Percentiles rank a stretch among this genome's conserved stretches.
phyloP scores from a whole-genome alignment of 208 protist genomes.

The Spongospora subterranea region DNA sequence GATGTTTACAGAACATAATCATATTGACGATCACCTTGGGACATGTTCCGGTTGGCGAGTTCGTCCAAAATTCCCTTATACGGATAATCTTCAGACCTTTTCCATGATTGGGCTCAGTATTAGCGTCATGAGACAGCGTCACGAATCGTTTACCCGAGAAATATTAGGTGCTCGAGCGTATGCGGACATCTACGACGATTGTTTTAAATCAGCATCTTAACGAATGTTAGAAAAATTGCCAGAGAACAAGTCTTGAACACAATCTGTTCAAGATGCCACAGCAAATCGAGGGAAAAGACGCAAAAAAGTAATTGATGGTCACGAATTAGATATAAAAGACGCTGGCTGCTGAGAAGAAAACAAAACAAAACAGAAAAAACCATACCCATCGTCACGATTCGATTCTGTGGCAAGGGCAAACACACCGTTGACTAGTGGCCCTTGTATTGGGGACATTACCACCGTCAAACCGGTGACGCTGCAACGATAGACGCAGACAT shows the following conservation, averaged over 20 bases:
- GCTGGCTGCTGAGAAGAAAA: background rate
- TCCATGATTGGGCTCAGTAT: background rate
- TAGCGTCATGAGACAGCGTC: background rate
- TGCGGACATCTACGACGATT: constrained; percentile 33
- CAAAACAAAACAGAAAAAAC: background rate
- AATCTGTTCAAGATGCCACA: background rate
- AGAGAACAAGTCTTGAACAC: background rate
- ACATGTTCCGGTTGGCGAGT: constrained; percentile 76
- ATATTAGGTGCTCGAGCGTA: constrained; percentile 72
- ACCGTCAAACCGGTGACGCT: background rate
- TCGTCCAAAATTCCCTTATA: constrained; percentile 80
- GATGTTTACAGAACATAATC: constrained; percentile 41
- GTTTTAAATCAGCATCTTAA: background rate
- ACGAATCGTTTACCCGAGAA: constrained; percentile 68
- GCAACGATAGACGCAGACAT: background rate
- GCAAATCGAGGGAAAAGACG: background rate
- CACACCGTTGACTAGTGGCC: constrained; percentile 24
- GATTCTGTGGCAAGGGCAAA: constrained; percentile 27
- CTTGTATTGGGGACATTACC: background rate
- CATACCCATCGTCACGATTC: constrained; percentile 11
- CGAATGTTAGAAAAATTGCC: background rate
- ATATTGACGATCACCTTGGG: constrained; percentile 68
- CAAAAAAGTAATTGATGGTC: background rate
- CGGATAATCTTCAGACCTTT: constrained; percentile 67
- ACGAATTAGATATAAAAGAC: background rate